These are phyloP conservation scores for Myrica gale DNA, from an alignment of 306 rosid species.

Conservation along the genomic window DNA sequence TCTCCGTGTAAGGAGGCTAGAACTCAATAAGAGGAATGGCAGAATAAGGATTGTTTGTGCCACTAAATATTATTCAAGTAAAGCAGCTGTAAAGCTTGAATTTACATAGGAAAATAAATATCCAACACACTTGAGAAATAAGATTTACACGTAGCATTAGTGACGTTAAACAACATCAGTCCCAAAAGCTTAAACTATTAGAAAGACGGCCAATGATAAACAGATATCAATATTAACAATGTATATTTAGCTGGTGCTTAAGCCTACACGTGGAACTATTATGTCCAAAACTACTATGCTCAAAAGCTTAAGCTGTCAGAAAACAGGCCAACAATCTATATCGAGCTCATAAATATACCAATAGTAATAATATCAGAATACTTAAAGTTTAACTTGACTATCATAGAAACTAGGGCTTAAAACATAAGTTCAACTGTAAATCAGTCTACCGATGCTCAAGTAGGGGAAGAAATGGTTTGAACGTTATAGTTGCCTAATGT, in stretches of 20 bases:
- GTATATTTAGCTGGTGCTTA: not conserved
- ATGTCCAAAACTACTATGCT: not conserved
- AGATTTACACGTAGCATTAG: not conserved
- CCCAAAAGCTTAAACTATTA: not conserved
- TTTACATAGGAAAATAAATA: not conserved
- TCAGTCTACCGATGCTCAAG: not conserved
- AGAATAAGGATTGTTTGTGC: slow-evolving; percentile 7
- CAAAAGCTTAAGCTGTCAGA: slow-evolving; percentile 1
- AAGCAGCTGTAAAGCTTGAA: not conserved
- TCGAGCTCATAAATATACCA: not conserved
- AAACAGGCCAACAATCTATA: not conserved
- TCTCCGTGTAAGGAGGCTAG: not conserved
- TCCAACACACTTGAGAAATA: not conserved
- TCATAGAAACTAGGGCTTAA: not conserved
- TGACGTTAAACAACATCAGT: not conserved
- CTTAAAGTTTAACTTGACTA: not conserved
- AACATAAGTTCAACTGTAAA: not conserved
- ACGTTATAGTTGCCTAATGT: not conserved
- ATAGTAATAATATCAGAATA: not conserved
- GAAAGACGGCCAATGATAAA: not conserved
- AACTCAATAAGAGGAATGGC: not conserved
- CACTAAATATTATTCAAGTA: not conserved
- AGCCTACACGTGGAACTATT: not conserved
- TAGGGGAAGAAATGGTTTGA: not conserved
- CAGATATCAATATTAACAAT: not conserved